Evolutionary conservation across 1,139 yeast species (phyloP).

Genomic region (Candida buenavistaensis): DNA sequence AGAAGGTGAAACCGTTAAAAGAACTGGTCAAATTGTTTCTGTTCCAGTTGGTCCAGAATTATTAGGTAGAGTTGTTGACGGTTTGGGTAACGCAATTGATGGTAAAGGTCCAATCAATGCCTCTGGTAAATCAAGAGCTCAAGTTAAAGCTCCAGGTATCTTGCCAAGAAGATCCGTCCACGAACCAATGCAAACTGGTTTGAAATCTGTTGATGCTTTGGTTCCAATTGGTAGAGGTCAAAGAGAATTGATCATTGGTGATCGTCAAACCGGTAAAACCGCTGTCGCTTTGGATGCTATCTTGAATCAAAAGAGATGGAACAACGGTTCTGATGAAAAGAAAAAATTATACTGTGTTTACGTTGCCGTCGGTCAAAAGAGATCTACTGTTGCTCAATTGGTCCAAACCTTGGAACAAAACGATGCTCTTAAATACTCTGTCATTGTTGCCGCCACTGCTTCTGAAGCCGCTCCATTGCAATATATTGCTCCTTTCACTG

Average conservation of each 20-base stretch:
- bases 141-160: constrained; percentile 99
- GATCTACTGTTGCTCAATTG: constrained; percentile 99
- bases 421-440: constrained; percentile 97
- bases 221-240: constrained; percentile 99
- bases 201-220: constrained; percentile 97
- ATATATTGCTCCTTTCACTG: constrained; percentile 99
- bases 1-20: constrained; percentile 99
- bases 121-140: constrained; percentile 87
- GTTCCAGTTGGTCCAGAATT: constrained; percentile 98
- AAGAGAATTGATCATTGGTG: constrained; percentile 99
- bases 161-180: constrained; percentile 97
- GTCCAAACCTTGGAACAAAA: constrained; percentile 98
- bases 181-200: constrained; percentile 99
- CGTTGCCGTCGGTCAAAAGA: constrained; percentile 99
- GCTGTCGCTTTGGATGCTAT: constrained; percentile 98
- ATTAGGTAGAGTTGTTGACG: constrained; percentile 99
- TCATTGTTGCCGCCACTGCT: constrained; percentile 99
- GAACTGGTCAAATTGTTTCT: constrained; percentile 99
- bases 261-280: constrained; percentile 99
- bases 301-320: constrained; percentile 99
- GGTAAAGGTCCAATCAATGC: constrained; percentile 99
- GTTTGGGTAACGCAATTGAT: constrained; percentile 98
- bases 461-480: constrained; percentile 99
- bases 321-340: constrained; percentile 88
- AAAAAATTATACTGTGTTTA: constrained; percentile 99